Evolutionary conservation across 1,284 basidiomycete genomes (phyloP).

Genomic region (Ganoderma resinaceum): DNA sequence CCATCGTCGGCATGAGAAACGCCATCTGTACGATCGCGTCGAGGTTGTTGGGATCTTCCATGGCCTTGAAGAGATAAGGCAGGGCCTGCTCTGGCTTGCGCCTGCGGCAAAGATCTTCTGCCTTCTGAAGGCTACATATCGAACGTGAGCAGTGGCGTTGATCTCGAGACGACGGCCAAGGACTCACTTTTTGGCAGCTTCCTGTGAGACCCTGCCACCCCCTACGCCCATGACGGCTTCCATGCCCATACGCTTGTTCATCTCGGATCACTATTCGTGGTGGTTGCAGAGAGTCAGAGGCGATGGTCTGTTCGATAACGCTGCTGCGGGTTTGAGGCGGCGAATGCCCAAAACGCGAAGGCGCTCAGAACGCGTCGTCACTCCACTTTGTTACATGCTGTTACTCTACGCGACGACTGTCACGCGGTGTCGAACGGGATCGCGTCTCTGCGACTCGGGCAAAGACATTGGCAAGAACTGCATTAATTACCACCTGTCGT

Average conservation of each 20-base stretch:
- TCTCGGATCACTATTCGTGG: neutral
- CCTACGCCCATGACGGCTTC: constrained; percentile 34
- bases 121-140: constrained; percentile 34
- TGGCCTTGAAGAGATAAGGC: constrained; percentile 38
- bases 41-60: constrained; percentile 40
- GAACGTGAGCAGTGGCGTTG: neutral
- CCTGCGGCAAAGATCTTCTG: constrained; percentile 37
- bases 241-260: constrained; percentile 34
- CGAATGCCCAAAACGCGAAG: neutral
- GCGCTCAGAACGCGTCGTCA: constrained; percentile 10
- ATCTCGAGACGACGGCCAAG: neutral
- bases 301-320: neutral
- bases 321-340: neutral
- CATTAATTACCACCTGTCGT: too few relatives aligned
- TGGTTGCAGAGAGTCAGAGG: neutral
- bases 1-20: constrained; percentile 35
- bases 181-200: constrained; percentile 36
- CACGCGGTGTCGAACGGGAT: constrained; percentile 3
- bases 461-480: too few relatives aligned
- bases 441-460: too few relatives aligned
- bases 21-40: constrained; percentile 39
- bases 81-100: constrained; percentile 36
- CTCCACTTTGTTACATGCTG: neutral
- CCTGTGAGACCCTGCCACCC: constrained; percentile 36
- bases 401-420: constrained; percentile 25